These are phyloP conservation scores for Russula vinacea DNA, from an alignment of 768 basidiomycete genomes.

Conservation along the genomic window DNA sequence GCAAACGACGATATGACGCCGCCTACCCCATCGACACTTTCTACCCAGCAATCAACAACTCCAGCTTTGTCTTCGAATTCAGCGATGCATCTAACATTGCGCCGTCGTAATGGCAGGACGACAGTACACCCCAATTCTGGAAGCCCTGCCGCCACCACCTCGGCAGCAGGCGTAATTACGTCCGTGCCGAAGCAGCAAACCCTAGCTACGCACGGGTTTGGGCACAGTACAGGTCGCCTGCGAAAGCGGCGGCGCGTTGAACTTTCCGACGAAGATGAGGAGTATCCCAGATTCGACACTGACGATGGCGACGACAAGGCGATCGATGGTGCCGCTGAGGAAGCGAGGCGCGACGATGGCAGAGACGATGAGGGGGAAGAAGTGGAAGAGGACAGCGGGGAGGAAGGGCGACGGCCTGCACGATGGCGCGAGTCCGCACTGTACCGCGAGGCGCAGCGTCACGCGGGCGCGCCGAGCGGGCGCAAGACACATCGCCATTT, in stretches of 20 bases:
- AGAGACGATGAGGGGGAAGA: background rate
- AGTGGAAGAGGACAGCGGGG: conserved; percentile 14
- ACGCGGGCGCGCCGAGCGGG: conserved; percentile 42
- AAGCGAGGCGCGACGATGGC: background rate
- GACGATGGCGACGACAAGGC: conserved; percentile 17
- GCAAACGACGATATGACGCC: background rate
- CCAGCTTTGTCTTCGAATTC: conserved; percentile 1
- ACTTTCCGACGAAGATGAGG: conserved; percentile 30
- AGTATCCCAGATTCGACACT: conserved; percentile 27
- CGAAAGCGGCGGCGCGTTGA: conserved; percentile 20
- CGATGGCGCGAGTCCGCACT: conserved; percentile 32
- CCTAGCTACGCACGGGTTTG: background rate
- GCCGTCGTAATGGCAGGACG: conserved; percentile 15
- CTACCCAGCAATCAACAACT: background rate
- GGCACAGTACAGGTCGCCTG: background rate
- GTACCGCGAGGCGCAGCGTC: conserved; percentile 52
- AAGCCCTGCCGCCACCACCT: background rate
- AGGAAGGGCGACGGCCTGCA: background rate
- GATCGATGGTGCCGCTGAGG: conserved; percentile 5
- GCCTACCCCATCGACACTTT: background rate
- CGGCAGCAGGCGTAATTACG: background rate
- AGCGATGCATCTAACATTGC: conserved; percentile 1
- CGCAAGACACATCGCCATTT: conserved; percentile 53
- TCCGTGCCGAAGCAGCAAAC: background rate
- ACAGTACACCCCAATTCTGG: conserved; percentile 14